Percentiles rank a stretch among this genome's conserved stretches.
Evolutionary conservation across 1,139 yeast genomes (phyloP).

Genomic region (Martiniozyma asiatica): DNA sequence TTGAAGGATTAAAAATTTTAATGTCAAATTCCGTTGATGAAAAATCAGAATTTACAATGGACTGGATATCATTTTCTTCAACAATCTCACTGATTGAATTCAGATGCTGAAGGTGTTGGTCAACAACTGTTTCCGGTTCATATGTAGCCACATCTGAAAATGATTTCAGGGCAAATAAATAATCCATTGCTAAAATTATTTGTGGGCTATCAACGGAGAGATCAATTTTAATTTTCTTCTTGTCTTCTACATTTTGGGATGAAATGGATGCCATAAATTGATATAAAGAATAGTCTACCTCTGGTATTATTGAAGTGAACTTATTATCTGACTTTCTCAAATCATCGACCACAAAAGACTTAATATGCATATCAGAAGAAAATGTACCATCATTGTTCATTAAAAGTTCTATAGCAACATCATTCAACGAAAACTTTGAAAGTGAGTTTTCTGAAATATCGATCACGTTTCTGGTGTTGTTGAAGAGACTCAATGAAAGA

Average conservation of each 20-base stretch:
- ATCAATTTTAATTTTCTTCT: constrained; percentile 39
- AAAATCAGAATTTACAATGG: constrained; percentile 3
- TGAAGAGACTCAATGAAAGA: constrained; percentile 53
- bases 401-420: constrained; percentile 37
- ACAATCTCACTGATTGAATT: constrained; percentile 6
- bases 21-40: constrained; percentile 32
- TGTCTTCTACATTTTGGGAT: constrained; percentile 22
- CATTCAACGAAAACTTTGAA: constrained; percentile 54
- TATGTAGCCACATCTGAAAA: constrained; percentile 37
- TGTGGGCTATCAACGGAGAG: constrained; percentile 72
- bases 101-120: constrained; percentile 3
- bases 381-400: constrained; percentile 46
- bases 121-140: constrained; percentile 8
- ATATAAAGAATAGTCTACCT: constrained; percentile 44
- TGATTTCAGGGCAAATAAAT: constrained; percentile 61
- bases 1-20: constrained; percentile 67
- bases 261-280: constrained; percentile 55
- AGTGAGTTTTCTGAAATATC: constrained; percentile 35
- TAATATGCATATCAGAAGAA: constrained; percentile 49
- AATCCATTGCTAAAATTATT: constrained; percentile 75
- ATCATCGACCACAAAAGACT: constrained; percentile 71
- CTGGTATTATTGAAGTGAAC: constrained; percentile 74
- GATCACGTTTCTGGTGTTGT: constrained; percentile 34
- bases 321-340: constrained; percentile 51
- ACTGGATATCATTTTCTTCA: constrained; percentile 4